Conservation (phyloP, 139 green algal genomes). For the Prasinococcaceae sp. region DNA sequence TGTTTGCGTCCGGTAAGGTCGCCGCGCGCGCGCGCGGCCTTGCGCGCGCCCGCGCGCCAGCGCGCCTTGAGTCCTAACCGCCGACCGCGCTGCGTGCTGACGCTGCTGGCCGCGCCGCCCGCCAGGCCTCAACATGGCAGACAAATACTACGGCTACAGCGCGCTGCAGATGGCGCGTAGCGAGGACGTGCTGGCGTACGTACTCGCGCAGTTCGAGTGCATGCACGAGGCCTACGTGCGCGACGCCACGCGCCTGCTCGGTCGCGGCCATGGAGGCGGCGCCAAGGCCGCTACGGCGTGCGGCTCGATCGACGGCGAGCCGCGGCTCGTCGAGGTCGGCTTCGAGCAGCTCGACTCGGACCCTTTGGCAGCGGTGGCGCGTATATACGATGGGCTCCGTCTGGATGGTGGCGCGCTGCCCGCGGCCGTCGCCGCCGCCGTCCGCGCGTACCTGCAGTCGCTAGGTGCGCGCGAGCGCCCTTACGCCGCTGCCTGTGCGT, state of each 20-base stretch:
- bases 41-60: too few species aligned
- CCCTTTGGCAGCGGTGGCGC: background rate
- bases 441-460: too few species aligned
- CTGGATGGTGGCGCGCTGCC: background rate
- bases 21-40: too few species aligned
- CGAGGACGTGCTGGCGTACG: constrained; percentile 10
- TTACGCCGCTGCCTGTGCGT: background rate
- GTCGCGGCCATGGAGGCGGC: background rate
- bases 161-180: constrained; percentile 27
- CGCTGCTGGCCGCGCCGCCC: too few species aligned
- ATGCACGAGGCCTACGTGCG: constrained; percentile 11
- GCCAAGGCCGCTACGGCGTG: background rate
- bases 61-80: too few species aligned
- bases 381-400: background rate
- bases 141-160: constrained; percentile 37
- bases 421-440: too few species aligned
- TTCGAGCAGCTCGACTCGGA: background rate
- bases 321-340: background rate
- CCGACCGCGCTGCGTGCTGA: too few species aligned
- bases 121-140: constrained; percentile 36
- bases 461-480: too few species aligned
- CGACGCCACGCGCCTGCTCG: background rate
- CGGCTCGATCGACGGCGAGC: background rate
- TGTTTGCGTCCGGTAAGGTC: constrained; percentile 14
- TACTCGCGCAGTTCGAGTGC: constrained; percentile 8